Evolutionary conservation across 164 flowering plant species (phyloP).

Genomic region (Stephania japonica): DNA sequence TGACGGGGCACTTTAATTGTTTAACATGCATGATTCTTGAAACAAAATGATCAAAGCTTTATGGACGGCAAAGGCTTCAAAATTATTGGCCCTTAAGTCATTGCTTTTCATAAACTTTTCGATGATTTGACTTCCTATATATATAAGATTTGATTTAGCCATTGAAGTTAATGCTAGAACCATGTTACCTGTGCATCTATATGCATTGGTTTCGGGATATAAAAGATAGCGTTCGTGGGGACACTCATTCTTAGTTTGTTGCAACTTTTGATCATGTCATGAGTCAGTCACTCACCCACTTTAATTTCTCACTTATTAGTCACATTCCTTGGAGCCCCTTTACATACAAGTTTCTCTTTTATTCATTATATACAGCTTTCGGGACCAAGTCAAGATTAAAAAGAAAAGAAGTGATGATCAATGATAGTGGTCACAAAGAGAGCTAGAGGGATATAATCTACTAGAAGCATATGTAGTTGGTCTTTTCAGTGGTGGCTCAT

Average conservation of each 20-base stretch:
- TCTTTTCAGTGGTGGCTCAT: neutral
- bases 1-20: neutral
- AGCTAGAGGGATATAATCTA: no score
- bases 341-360: neutral
- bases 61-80: neutral
- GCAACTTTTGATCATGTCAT: neutral
- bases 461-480: neutral
- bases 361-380: no score
- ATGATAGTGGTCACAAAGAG: no score
- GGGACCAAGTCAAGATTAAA: neutral
- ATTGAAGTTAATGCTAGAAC: neutral
- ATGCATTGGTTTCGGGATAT: neutral
- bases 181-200: neutral
- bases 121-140: neutral
- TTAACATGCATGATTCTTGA: neutral
- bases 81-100: neutral
- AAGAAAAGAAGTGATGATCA: neutral
- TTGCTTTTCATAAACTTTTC: neutral
- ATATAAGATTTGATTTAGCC: neutral
- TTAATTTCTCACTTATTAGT: neutral
- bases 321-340: neutral
- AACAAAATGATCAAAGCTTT: neutral
- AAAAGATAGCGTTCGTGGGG: constrained; percentile 3
- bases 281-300: neutral
- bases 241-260: neutral